Conservation (phyloP, 805 yeast species). For the Jamesozyma rosinii region DNA sequence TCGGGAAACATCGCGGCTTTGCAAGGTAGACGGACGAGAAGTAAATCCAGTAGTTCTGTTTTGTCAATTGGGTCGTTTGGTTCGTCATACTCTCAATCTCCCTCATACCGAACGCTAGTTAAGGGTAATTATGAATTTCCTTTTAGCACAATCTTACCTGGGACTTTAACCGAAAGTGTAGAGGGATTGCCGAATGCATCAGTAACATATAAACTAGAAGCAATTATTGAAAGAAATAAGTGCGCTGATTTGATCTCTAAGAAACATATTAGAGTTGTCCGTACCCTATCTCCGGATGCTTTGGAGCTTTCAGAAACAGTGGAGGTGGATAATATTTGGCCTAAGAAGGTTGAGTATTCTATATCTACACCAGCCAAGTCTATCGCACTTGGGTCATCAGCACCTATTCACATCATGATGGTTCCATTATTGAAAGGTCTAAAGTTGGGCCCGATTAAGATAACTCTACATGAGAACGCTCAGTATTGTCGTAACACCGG, state of each 20-base stretch:
- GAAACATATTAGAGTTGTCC: constrained; percentile 68
- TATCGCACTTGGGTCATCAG: constrained; percentile 75
- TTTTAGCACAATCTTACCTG: constrained; percentile 75
- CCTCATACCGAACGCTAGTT: constrained; percentile 36
- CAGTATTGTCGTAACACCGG: constrained; percentile 47
- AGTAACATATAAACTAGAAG: constrained; percentile 62
- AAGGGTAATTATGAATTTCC: constrained; percentile 89
- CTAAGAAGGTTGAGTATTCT: constrained; percentile 82
- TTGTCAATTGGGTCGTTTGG: constrained; percentile 25
- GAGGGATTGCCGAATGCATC: constrained; percentile 84
- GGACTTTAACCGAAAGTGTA: constrained; percentile 73
- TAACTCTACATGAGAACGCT: constrained; percentile 59
- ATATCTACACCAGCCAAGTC: constrained; percentile 83
- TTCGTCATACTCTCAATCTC: constrained; percentile 4
- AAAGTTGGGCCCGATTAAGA: constrained; percentile 59
- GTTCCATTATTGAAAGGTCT: constrained; percentile 81
- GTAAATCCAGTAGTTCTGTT: constrained; percentile 23
- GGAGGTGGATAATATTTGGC: constrained; percentile 95
- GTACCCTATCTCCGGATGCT: constrained; percentile 82
- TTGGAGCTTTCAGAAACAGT: constrained; percentile 85
- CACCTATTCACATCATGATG: constrained; percentile 60
- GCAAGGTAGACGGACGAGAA: constrained; percentile 12
- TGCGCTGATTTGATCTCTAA: constrained; percentile 57
- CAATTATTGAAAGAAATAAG: constrained; percentile 74
- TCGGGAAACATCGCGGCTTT: constrained; percentile 13